These are phyloP conservation scores for Marasmius fiardii DNA, from an alignment of 1,284 basidiomycete species.

Conservation along the genomic window DNA sequence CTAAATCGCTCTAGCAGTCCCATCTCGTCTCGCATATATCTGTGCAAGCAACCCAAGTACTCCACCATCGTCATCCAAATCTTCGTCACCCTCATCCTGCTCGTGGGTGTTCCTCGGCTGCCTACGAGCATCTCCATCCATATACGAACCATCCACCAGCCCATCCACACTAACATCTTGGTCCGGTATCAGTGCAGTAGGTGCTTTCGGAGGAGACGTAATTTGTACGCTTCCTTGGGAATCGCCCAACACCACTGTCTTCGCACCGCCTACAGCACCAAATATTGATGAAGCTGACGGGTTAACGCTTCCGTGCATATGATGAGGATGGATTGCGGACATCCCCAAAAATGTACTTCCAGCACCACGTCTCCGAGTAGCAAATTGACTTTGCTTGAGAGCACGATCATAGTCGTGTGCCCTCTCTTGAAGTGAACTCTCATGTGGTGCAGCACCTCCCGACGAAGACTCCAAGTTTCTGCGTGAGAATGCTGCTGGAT, in stretches of 20 bases:
- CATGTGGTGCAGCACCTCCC: constrained; percentile 29
- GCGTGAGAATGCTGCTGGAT: constrained; percentile 25
- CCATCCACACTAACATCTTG: constrained; percentile 51
- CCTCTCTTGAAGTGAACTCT: constrained; percentile 43
- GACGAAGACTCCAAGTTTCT: constrained; percentile 28
- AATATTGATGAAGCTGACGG: constrained; percentile 42
- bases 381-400: constrained; percentile 63
- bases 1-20: constrained; percentile 47
- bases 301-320: constrained; percentile 15
- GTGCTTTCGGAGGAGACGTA: neutral
- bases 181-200: constrained; percentile 26
- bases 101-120: constrained; percentile 36
- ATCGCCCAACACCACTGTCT: constrained; percentile 68
- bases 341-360: constrained; percentile 36
- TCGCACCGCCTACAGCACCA: constrained; percentile 48
- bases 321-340: constrained; percentile 32
- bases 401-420: constrained; percentile 73
- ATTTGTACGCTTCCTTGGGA: constrained; percentile 53
- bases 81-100: constrained; percentile 56
- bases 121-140: constrained; percentile 46
- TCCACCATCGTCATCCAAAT: constrained; percentile 62
- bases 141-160: constrained; percentile 68
- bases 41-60: constrained; percentile 74
- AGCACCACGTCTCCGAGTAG: constrained; percentile 43
- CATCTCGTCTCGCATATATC: constrained; percentile 69